Evolutionary conservation across 371 early-diverging fungal genomes (phyloP).

Genomic region (Fennellomyces sp.): DNA sequence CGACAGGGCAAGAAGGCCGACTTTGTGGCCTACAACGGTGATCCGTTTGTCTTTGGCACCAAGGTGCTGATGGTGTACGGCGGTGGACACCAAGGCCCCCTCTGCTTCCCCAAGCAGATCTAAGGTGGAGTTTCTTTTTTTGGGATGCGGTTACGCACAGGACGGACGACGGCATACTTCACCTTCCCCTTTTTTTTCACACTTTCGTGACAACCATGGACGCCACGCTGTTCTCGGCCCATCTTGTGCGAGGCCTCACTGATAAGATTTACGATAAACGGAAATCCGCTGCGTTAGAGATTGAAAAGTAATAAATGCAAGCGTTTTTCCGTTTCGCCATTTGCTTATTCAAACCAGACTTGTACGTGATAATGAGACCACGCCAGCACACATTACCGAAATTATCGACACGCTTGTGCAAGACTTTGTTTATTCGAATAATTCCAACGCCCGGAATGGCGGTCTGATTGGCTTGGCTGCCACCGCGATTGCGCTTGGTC

Average conservation of each 20-base stretch:
- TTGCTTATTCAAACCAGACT: constrained; percentile 27
- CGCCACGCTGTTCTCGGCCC: constrained; percentile 28
- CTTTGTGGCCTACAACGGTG: constrained; percentile 58
- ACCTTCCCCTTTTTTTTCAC: neutral
- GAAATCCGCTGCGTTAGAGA: constrained; percentile 85
- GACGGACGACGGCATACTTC: neutral
- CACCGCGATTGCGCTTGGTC: constrained; percentile 83
- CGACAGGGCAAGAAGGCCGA: constrained; percentile 32
- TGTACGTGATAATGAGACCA: constrained; percentile 66
- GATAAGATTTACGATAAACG: constrained; percentile 92
- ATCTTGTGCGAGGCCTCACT: constrained; percentile 60
- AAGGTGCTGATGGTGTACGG: constrained; percentile 57
- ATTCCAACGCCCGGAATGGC: constrained; percentile 85
- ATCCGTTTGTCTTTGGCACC: constrained; percentile 65
- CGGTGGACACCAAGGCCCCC: constrained; percentile 50
- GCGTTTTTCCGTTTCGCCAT: neutral
- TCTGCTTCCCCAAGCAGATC: constrained; percentile 41
- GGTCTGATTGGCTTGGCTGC: constrained; percentile 91
- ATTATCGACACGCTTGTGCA: constrained; percentile 75
- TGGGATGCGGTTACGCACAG: too few relatives aligned
- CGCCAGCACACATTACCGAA: constrained; percentile 54
- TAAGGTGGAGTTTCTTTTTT: too few relatives aligned
- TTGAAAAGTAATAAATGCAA: constrained; percentile 63
- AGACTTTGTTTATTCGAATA: constrained; percentile 82
- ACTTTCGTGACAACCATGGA: constrained; percentile 19